Evolutionary conservation across 2,329 filamentous ascomycete genomes (phyloP).

Genomic region (Talaromyces sp.): DNA sequence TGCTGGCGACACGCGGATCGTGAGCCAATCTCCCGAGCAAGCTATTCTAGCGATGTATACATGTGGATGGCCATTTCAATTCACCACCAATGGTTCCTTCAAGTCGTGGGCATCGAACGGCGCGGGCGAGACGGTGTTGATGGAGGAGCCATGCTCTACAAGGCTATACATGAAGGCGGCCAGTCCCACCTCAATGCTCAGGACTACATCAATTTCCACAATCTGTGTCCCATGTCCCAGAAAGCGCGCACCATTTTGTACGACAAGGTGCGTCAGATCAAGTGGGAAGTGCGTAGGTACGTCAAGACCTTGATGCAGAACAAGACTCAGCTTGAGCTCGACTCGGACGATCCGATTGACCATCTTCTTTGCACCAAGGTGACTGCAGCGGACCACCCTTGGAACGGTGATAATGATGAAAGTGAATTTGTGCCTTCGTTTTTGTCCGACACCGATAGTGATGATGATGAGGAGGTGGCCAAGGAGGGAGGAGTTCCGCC

Average conservation of each 20-base stretch:
- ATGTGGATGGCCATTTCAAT: conserved; percentile 47
- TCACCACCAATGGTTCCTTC: conserved; percentile 44
- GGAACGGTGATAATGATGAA: conserved; percentile 19
- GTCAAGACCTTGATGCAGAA: conserved; percentile 33
- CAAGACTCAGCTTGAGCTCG: conserved; percentile 34
- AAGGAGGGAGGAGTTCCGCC: conserved; percentile 3
- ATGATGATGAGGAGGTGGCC: not conserved
- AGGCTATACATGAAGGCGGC: conserved; percentile 33
- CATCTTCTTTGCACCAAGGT: conserved; percentile 45
- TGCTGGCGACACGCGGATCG: conserved; percentile 24
- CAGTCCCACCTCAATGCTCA: conserved; percentile 38
- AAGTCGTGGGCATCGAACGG: conserved; percentile 32
- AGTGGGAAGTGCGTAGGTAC: conserved; percentile 31
- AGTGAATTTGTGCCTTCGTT: conserved; percentile 12
- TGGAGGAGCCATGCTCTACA: conserved; percentile 45
- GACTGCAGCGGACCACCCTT: conserved; percentile 37
- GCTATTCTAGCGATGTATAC: conserved; percentile 46
- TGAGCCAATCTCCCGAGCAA: conserved; percentile 33
- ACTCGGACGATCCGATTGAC: conserved; percentile 22
- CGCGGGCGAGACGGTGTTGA: conserved; percentile 36
- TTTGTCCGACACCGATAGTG: conserved; percentile 1
- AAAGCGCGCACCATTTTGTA: conserved; percentile 23
- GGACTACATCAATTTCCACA: conserved; percentile 21
- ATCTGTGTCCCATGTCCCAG: conserved; percentile 23
- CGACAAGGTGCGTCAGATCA: conserved; percentile 30